Base-by-base conservation (phyloP, 2,329 filamentous ascomycete genomes). In the Huntiella bhutanensis region DNA sequence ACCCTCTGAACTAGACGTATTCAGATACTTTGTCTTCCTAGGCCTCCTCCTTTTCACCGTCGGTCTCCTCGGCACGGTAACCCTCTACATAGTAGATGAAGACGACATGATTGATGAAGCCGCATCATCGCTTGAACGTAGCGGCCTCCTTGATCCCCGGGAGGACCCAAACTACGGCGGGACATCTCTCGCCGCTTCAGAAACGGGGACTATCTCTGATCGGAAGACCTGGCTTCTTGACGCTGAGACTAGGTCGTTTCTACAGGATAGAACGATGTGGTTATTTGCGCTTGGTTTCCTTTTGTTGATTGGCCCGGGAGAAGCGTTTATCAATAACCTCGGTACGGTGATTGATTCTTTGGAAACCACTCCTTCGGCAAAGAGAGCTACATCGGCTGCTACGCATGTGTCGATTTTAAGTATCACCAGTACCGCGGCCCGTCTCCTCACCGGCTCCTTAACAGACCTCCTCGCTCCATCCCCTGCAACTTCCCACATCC, bases 261-360 rank as follows among this genome's bases (percentile, higher is more conserved):
- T 98, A 7, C 70, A 74, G 17, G 91, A 98, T 54, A 77, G 73
- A 50, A 95, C 86, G 10, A 96, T 96, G 88, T 98, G 88, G 88
- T 82, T 78, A 58, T 80, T 98, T 53, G 85, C 88, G 0, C 66
- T 79, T 1, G 87, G 86, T 15, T 96, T 98, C 63, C 84, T 96
- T 61, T 72, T 96, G 52, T 83, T 94, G 54, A 83, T 87, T 46
- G 91, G 91, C 0, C 88, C 91, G 0, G 88, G 87, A n/a, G 91
- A 98, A 62, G 83, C 88, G 8, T 98, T 95, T 60, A 86, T 96
- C 63, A 98, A 96, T 64, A 98, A 96, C 55, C 67, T 98, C 7
- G 91, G 91, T 33, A 95, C 87, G 17, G 80, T 98, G 51, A 87
- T 96, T 54, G 80, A 82, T 53, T 93, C 88, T 0, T 68, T 95